phyloP scores from a whole-genome alignment of 441 rosid species.

The Pelargonium cotyledonis region DNA sequence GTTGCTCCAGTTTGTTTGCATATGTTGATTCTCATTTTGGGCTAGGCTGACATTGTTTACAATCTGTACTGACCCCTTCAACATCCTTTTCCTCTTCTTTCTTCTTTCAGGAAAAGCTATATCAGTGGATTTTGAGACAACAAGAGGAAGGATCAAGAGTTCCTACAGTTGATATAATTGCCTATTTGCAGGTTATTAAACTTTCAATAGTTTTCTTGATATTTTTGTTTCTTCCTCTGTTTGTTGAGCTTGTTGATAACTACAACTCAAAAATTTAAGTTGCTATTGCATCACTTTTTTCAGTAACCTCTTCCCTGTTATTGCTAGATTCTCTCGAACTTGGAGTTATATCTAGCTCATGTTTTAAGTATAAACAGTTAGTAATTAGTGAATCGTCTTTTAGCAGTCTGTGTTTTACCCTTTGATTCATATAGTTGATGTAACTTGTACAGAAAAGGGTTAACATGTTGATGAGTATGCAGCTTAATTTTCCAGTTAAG shows the following conservation, averaged over 20 bases:
- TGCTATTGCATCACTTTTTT: not conserved
- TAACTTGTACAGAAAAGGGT: not conserved
- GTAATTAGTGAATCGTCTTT: not conserved
- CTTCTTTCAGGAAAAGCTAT: slow-evolving; percentile 46
- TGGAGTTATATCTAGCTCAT: not conserved
- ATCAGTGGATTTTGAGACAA: slow-evolving; percentile 58
- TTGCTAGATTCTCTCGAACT: no score
- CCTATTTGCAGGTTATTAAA: slow-evolving; percentile 50
- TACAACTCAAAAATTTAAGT: not conserved
- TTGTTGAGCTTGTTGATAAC: not conserved
- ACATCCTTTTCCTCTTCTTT: slow-evolving; percentile 1
- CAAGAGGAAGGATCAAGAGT: slow-evolving; percentile 54
- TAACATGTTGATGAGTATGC: no score
- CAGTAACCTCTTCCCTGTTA: no score
- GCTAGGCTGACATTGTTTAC: not conserved
- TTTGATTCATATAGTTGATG: not conserved
- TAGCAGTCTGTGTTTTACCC: not conserved
- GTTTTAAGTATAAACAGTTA: not conserved
- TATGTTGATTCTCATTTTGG: not conserved
- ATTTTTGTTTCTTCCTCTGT: slow-evolving; percentile 9
- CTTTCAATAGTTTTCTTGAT: slow-evolving; percentile 13
- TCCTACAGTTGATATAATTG: slow-evolving; percentile 40
- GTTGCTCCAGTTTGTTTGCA: not conserved
- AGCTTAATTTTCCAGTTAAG: not conserved
- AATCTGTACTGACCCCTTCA: not conserved